These are phyloP conservation scores for Przewalskia tangutica DNA, from an alignment of 257 asterid genomes.

Conservation along the genomic window DNA sequence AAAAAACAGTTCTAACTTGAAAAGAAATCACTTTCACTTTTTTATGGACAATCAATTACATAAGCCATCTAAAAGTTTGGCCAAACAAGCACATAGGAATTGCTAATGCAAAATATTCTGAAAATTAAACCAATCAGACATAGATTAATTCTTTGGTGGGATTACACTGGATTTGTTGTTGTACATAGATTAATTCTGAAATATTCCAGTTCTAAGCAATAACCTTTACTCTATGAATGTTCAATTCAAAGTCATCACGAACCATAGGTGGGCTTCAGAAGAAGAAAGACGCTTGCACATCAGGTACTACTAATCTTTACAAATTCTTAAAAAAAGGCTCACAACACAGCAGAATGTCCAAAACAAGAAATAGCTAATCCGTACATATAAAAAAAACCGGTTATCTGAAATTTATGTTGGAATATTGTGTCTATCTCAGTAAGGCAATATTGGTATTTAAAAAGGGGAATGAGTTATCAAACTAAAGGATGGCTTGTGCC, in stretches of 20 bases:
- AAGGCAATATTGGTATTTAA: not conserved
- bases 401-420: not conserved
- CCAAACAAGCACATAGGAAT: not conserved
- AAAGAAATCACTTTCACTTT: not conserved
- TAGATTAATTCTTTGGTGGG: not conserved
- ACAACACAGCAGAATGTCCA: not conserved
- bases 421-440: not conserved
- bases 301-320: not conserved
- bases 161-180: no score
- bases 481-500: conserved; percentile 29
- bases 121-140: not conserved
- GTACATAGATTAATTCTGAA: not conserved
- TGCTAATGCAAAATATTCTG: not conserved
- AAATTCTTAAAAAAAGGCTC: not conserved
- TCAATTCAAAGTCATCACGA: not conserved
- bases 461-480: not conserved
- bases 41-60: not conserved
- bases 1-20: not conserved
- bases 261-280: not conserved
- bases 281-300: not conserved
- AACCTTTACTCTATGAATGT: not conserved
- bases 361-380: not conserved
- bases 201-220: not conserved
- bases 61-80: not conserved
- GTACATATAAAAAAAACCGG: not conserved